phyloP scores from a whole-genome alignment of 1,284 basidiomycete species.

The Vanrija pseudolonga region DNA sequence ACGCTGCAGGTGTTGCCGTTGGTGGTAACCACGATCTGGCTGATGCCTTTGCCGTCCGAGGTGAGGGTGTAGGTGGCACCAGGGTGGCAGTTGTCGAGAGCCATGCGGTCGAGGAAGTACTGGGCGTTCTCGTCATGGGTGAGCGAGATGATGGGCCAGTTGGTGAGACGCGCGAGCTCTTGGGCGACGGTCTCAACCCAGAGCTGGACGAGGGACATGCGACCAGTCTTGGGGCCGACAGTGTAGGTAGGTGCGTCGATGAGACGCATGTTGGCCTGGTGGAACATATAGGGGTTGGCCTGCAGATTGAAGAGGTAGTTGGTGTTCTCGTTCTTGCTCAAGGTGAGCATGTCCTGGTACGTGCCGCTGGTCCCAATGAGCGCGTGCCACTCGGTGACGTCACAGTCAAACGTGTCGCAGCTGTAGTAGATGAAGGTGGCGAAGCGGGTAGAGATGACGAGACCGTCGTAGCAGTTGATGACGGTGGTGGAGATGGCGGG shows the following conservation, averaged over 20 bases:
- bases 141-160: constrained; percentile 7
- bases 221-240: constrained; percentile 1
- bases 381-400: constrained; percentile 9
- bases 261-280: constrained; percentile 13
- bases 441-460: constrained; percentile 5
- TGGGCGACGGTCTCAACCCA: constrained; percentile 7
- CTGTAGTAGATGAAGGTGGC: constrained; percentile 10
- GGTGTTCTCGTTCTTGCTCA: constrained; percentile 1
- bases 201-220: constrained; percentile 11
- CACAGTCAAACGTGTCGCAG: constrained; percentile 9
- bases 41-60: background rate
- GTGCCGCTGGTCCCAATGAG: constrained; percentile 2
- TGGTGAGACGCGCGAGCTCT: constrained; percentile 6
- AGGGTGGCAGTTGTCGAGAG: constrained; percentile 3
- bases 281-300: constrained; percentile 12
- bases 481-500: constrained; percentile 4
- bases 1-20: background rate
- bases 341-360: constrained; percentile 4
- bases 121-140: constrained; percentile 5
- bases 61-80: background rate
- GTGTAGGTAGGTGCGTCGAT: constrained; percentile 6
- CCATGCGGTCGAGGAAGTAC: constrained; percentile 9
- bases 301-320: constrained; percentile 4
- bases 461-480: constrained; percentile 5
- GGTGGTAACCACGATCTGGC: background rate